Conservation (phyloP, 768 basidiomycete genomes). For the Exsudoporus frostii region DNA sequence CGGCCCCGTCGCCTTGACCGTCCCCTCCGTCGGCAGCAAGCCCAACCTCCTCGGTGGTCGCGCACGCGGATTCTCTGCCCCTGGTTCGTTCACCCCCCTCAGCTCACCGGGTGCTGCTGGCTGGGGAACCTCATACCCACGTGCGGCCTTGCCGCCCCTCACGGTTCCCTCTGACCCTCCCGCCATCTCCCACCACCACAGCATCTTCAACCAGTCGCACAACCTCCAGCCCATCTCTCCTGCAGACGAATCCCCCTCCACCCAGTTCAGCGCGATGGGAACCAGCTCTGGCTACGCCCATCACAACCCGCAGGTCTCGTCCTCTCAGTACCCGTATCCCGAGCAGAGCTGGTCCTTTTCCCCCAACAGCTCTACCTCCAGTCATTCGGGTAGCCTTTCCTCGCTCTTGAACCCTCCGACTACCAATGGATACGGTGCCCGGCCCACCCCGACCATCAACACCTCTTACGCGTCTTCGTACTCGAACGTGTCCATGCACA, state of each 20-base stretch:
- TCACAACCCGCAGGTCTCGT: conserved; percentile 36
- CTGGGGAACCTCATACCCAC: conserved; percentile 60
- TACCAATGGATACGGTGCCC: conserved; percentile 39
- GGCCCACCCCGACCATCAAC: conserved; percentile 68
- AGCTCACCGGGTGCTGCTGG: conserved; percentile 52
- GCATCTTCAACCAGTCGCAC: conserved; percentile 56
- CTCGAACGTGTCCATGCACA: conserved; percentile 65
- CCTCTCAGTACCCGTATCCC: conserved; percentile 60
- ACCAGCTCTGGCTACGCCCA: conserved; percentile 29
- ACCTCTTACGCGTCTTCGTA: conserved; percentile 68
- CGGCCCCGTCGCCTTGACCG: conserved; percentile 62
- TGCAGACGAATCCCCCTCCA: conserved; percentile 63
- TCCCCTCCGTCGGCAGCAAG: conserved; percentile 38
- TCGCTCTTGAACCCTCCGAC: conserved; percentile 72
- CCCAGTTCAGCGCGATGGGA: conserved; percentile 42
- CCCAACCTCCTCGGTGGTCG: conserved; percentile 49
- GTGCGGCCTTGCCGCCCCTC: conserved; percentile 72
- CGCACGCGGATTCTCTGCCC: conserved; percentile 79
- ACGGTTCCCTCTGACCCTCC: conserved; percentile 78
- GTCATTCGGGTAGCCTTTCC: conserved; percentile 71
- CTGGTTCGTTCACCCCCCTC: conserved; percentile 74
- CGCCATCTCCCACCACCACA: conserved; percentile 52
- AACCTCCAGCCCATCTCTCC: conserved; percentile 66
- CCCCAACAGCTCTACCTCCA: conserved; percentile 51
- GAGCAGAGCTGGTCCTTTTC: conserved; percentile 58